These are phyloP conservation scores for Hypoxylon subgilvum DNA, from an alignment of 495 filamentous ascomycete species.

Conservation along the genomic window DNA sequence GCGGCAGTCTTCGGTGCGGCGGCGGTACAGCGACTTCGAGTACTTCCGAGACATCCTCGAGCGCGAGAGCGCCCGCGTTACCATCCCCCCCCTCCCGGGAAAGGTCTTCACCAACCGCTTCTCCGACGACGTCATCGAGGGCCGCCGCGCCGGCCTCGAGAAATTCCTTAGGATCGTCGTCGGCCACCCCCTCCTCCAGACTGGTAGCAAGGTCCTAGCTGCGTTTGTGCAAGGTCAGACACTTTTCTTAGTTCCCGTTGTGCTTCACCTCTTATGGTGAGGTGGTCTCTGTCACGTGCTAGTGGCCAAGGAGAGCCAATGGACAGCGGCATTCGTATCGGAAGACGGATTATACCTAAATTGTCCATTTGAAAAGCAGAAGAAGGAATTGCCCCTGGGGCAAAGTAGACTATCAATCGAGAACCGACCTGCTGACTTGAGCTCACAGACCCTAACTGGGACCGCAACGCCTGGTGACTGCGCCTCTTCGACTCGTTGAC, in stretches of 20 bases:
- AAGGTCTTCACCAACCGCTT: slow-evolving; percentile 99
- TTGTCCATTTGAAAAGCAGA: no score
- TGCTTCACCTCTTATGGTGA: no score
- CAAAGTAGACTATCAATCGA: not conserved
- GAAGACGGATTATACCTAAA: no score
- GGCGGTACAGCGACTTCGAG: slow-evolving; percentile 97
- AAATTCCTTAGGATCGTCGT: slow-evolving; percentile 97
- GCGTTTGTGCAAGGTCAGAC: slow-evolving; percentile 91
- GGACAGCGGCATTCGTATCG: no score
- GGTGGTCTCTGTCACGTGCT: no score
- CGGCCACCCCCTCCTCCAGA: slow-evolving; percentile 94
- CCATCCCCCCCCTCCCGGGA: slow-evolving; percentile 92
- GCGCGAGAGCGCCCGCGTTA: slow-evolving; percentile 90
- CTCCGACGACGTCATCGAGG: slow-evolving; percentile 98
- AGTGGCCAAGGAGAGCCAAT: no score
- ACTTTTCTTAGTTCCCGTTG: not conserved
- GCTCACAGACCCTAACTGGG: slow-evolving; percentile 73
- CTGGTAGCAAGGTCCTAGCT: slow-evolving; percentile 93
- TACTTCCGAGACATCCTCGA: slow-evolving; percentile 98
- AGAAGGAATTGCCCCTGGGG: slow-evolving; percentile 46
- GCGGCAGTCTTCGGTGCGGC: slow-evolving; percentile 76
- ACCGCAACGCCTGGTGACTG: slow-evolving; percentile 75
- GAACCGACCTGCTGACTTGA: slow-evolving; percentile 31
- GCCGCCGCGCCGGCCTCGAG: slow-evolving; percentile 87
- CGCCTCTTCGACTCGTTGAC: slow-evolving; percentile 44